Base-by-base conservation (phyloP, 305 asterid species). In the Fraxinus paxiana region DNA sequence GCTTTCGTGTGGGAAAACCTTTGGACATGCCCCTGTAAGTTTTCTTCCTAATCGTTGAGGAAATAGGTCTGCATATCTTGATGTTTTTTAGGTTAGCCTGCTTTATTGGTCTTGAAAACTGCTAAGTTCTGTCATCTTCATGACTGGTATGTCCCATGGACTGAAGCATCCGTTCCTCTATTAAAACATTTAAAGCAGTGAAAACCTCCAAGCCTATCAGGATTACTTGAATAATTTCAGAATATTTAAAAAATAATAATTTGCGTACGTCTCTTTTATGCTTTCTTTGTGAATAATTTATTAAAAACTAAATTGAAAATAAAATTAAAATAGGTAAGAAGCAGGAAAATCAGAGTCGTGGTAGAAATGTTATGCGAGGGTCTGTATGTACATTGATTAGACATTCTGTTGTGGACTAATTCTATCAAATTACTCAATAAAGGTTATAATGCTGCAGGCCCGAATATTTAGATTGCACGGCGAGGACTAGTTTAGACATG, bases 1-100 rank as follows among this genome's bases (percentile, higher is more conserved):
- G 98, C 90, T 95, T 95, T 83, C 98, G 97, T 37, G 98, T 95
- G 86, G 98, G 98, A 80, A 92, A 91, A 89, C 90, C 89, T 75
- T 88, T 94, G 63, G 98, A 92, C 61, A 86, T 93, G 89, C 79
- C 80, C 79, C 85, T 95, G 98, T 95, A 93, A 92, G 98, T 92
- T 83, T 10, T 79, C 33, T 73, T n/a, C 79, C 35, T 78, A 41
- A 71, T 77, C 77, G 48, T 73, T 59, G 46, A 74, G 51, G 59
- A 15, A 15, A 33, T 30, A 34, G 31, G 65, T 37, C 51, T 69
- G 34, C 24, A 38, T 73, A 38, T 71, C 77, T 33, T 26, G 26
- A 67, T 30, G n/a, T 69, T 69, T 28, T 69, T 28, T 13, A 69
- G 34, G 75, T 69, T 69, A 28, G 12, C 75, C 75, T 69, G 41